A percentile compares a stretch with the other conserved stretches of the same genome.
Evolutionary conservation across 2,329 filamentous ascomycete species (phyloP).

Genomic region (Ophiocordyceps camponoti-floridani): DNA sequence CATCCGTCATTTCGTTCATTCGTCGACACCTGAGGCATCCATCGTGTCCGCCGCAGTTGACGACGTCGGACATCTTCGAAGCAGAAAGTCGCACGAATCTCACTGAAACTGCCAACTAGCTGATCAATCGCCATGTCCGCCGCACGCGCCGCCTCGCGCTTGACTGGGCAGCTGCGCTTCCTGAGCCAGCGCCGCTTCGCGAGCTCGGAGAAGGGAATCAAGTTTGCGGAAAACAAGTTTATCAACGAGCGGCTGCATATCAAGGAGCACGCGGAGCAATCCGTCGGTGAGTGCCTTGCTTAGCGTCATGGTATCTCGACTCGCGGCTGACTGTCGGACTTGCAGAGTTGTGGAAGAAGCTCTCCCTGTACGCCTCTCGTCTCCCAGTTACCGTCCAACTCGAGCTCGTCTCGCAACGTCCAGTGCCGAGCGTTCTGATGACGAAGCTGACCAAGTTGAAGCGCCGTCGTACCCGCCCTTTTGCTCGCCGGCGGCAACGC

Average conservation of each 20-base stretch:
- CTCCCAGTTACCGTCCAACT: neutral
- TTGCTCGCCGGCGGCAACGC: conserved; percentile 62
- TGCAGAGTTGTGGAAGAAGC: conserved; percentile 83
- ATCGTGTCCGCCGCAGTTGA: conserved; percentile 6
- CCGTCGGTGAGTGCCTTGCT: conserved; percentile 45
- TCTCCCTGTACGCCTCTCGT: conserved; percentile 61
- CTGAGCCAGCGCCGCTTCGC: conserved; percentile 54
- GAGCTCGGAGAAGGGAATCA: conserved; percentile 63
- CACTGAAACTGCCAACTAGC: conserved; percentile 4
- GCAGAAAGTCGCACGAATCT: conserved; percentile 2
- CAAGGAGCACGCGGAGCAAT: conserved; percentile 74
- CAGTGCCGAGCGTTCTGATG: no score
- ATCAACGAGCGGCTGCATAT: conserved; percentile 80
- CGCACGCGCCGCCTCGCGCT: conserved; percentile 44
- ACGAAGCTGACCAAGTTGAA: conserved; percentile 18
- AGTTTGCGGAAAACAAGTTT: conserved; percentile 83
- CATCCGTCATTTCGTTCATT: neutral
- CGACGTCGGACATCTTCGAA: neutral
- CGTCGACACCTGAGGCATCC: conserved; percentile 12
- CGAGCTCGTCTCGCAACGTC: neutral
- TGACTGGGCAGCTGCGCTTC: conserved; percentile 39
- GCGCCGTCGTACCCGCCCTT: conserved; percentile 57
- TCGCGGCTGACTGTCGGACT: conserved; percentile 13
- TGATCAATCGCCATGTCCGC: conserved; percentile 37
- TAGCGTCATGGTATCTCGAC: neutral